Percentiles rank a stretch among this genome's conserved stretches.
phyloP scores from a whole-genome alignment of 306 rosid species.

The Inga laurina region DNA sequence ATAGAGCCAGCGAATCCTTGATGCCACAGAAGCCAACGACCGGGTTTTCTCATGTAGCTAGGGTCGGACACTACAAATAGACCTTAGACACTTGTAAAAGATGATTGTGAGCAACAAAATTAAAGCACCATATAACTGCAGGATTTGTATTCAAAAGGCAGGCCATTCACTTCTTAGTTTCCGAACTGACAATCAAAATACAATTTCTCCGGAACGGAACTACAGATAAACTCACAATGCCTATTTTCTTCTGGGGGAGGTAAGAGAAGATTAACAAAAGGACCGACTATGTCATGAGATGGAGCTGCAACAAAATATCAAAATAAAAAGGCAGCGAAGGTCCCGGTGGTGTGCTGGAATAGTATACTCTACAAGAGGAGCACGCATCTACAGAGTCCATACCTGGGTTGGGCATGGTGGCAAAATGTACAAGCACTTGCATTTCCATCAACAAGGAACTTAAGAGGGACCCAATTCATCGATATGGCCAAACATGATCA shows the following conservation, averaged over 20 bases:
- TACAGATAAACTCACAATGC: constrained; percentile 28
- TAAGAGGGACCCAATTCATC: constrained; percentile 33
- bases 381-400: constrained; percentile 51
- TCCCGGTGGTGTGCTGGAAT: constrained; percentile 37
- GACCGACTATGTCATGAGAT: constrained; percentile 38
- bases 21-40: neutral
- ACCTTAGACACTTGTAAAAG: neutral
- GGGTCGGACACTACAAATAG: neutral
- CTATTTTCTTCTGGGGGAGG: constrained; percentile 39
- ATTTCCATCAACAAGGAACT: constrained; percentile 37
- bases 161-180: constrained; percentile 42
- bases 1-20: neutral
- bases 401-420: constrained; percentile 54
- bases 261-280: constrained; percentile 35
- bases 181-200: constrained; percentile 33
- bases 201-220: constrained; percentile 37
- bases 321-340: constrained; percentile 21
- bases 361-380: constrained; percentile 42
- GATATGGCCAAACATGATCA: constrained; percentile 27
- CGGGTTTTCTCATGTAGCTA: neutral
- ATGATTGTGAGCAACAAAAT: neutral
- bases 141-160: constrained; percentile 15
- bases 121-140: neutral
- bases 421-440: constrained; percentile 60
- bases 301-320: constrained; percentile 34